Conservation (phyloP, 202 grass and related monocot species). For the Carex sylvatica region DNA sequence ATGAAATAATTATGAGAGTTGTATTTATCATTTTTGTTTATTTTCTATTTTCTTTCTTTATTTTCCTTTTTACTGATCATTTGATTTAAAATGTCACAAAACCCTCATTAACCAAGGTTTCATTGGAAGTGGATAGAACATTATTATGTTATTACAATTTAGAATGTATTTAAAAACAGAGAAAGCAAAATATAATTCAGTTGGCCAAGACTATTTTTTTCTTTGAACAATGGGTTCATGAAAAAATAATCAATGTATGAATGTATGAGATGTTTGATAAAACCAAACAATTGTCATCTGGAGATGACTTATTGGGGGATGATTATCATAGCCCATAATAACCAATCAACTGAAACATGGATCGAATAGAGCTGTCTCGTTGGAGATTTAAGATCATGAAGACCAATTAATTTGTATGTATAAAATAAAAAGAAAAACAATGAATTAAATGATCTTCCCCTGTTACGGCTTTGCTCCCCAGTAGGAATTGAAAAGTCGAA, state of each 20-base stretch:
- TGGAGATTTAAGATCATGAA: background rate
- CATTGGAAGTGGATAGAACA: background rate
- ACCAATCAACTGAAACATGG: background rate
- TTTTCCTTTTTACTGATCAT: background rate
- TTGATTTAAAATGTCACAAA: background rate
- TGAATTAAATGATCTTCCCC: background rate
- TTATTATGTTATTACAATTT: background rate
- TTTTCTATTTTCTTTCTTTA: background rate
- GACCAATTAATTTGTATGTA: constrained; percentile 16
- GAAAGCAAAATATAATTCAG: too few relatives aligned
- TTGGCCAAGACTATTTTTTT: too few relatives aligned
- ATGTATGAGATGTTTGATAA: background rate
- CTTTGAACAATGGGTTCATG: too few relatives aligned
- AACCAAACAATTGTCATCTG: background rate
- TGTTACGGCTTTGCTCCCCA: background rate
- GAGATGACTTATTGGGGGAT: background rate
- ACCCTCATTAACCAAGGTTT: background rate
- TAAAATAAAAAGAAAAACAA: background rate
- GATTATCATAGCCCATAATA: background rate
- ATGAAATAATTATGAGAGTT: background rate
- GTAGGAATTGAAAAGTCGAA: background rate
- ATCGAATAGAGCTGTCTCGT: constrained; percentile 1
- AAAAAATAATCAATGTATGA: too few relatives aligned
- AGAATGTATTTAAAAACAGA: background rate
- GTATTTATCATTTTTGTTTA: background rate